phyloP scores from a whole-genome alignment of 148 eudicot genomes.

The Suaeda aralocaspica region DNA sequence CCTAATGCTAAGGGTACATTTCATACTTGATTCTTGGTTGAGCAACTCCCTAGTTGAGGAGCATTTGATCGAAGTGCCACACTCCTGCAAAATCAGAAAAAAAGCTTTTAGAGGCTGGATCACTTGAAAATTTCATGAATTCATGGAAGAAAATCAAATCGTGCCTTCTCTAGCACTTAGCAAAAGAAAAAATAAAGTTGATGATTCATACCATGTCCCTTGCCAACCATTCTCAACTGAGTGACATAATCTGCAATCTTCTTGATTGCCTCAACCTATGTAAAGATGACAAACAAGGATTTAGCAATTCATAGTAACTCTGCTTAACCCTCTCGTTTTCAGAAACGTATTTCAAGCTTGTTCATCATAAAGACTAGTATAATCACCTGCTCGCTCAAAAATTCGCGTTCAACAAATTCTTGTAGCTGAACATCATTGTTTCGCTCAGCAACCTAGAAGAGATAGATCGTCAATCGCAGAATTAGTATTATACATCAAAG shows the following conservation, averaged over 20 bases:
- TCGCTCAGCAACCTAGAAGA: constrained; percentile 69
- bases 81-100: constrained; percentile 51
- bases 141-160: not conserved
- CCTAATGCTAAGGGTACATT: constrained; percentile 7
- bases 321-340: not conserved
- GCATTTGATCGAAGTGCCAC: constrained; percentile 88
- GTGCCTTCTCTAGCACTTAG: too few species aligned
- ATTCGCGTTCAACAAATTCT: constrained; percentile 71
- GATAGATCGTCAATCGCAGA: too few species aligned
- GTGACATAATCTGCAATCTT: constrained; percentile 76
- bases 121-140: not conserved
- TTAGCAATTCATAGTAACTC: not conserved
- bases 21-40: not conserved
- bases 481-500: not conserved
- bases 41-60: constrained; percentile 41
- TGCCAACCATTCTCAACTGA: constrained; percentile 75
- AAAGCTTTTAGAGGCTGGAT: constrained; percentile 6
- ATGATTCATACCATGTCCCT: constrained; percentile 72
- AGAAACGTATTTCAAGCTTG: too few species aligned
- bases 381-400: constrained; percentile 68
- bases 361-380: not conserved
- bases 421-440: constrained; percentile 69
- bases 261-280: constrained; percentile 79
- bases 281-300: not conserved
- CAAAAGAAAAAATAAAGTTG: not conserved